Evolutionary conservation across 1,284 basidiomycete species (phyloP), one percentile per base, ranked within the genome.

Genomic region (Earliella scabrosa): DNA sequence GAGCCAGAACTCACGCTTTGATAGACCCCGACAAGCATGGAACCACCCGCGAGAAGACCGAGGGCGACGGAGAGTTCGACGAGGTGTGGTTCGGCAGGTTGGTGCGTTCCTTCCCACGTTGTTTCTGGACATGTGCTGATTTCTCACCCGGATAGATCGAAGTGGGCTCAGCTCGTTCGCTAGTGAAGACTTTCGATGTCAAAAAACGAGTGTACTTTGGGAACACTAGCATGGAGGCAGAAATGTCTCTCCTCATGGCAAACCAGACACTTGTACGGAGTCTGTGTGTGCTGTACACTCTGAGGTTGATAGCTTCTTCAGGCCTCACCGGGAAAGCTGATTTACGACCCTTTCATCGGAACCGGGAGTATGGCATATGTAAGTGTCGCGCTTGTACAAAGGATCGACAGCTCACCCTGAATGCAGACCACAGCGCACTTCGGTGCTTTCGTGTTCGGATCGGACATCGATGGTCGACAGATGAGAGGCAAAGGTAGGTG

Each of bases 201-300:
- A 98, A 98, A 73, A 93, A 94, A 68, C 83, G 97, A 7, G 77
- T 78, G 14, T 97, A 94, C 70, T 98, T 88, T 69, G 97, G 97
- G 9, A 99, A 97, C 66, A 99, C 97, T 0, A 93, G 92, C 64
- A 99, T 99, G 97, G 96, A 98, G 66, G 87, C 95, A 1, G 95
- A 98, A 69, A 90, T 98, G 61, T 95, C 93, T 1, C 77, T 99
- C 40, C 73, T 98, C 34, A 97, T 98, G 94, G 95, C 96, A 7
- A 96, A 95, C 64, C 97, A 99, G 74, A 89, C 95, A 0, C 76
- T 97, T 67, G 95, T 57, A 46, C 6, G 31, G n/a, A 21, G 18
- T 43, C 4, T 20, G 6, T 29, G 7, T n/a, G n/a, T n/a, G n/a
- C n/a, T n/a, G n/a, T n/a, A n/a, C n/a, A n/a, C n/a, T n/a, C n/a